These are phyloP conservation scores for Bondarzewia mesenterica DNA, from an alignment of 1,284 basidiomycete genomes.

Conservation along the genomic window DNA sequence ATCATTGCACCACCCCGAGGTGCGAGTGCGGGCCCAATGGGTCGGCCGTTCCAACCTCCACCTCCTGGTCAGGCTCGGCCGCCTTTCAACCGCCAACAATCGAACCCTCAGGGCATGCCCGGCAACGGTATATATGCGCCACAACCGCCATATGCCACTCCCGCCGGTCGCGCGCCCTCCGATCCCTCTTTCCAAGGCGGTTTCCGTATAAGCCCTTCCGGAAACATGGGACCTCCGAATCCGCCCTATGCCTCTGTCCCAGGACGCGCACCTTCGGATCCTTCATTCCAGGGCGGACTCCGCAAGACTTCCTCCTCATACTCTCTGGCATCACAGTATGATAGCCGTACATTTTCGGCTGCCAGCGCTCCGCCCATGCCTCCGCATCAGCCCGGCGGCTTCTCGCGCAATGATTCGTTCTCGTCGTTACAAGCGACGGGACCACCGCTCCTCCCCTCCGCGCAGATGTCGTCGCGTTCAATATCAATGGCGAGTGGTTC, in stretches of 20 bases:
- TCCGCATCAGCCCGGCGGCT: constrained; percentile 15
- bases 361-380: constrained; percentile 4
- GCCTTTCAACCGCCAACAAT: not conserved
- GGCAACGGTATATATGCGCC: constrained; percentile 7
- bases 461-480: constrained; percentile 41
- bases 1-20: constrained; percentile 7
- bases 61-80: constrained; percentile 8
- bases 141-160: constrained; percentile 10
- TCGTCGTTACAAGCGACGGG: constrained; percentile 35
- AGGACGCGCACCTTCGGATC: constrained; percentile 31
- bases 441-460: constrained; percentile 54
- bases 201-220: constrained; percentile 36
- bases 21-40: constrained; percentile 9
- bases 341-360: constrained; percentile 22
- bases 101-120: constrained; percentile 1
- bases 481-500: constrained; percentile 41
- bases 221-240: constrained; percentile 7
- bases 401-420: constrained; percentile 23
- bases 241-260: constrained; percentile 12
- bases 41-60: constrained; percentile 9
- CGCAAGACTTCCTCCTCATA: constrained; percentile 54
- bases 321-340: constrained; percentile 51
- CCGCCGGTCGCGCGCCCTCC: constrained; percentile 26
- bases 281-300: constrained; percentile 29
- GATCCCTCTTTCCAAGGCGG: constrained; percentile 28